Base-by-base conservation (phyloP, 164 flowering plant species). In the Chimonanthus praecox region DNA sequence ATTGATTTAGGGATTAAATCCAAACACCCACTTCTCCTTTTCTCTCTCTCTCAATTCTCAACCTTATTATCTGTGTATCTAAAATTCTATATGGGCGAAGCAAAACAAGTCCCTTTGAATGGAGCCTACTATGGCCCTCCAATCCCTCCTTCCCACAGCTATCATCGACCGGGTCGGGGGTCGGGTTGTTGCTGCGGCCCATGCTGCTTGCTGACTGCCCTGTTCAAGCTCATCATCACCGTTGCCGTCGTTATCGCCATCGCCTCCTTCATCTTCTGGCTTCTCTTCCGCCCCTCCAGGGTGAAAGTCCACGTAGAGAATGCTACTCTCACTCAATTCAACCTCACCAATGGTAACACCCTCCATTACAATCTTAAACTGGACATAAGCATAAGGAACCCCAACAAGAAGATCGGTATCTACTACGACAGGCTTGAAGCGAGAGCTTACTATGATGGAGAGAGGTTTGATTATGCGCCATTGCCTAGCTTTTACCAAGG, bases 391-490 rank as follows among this genome's bases (percentile, higher is more conserved):
- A 64, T 86, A 10, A 80, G 96, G 7, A 92, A 92, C 88, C 98
- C 95, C 3, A 93, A 93, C 88, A 80, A 68, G 64, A 84, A 71
- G 64, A 78, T 93, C 51, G 91, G 91, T 2, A 70, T 93, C n/a
- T 84, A 93, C 88, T 88, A 90, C 81, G 92, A 93, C 69, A 47
- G 54, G 10, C 76, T 93, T 69, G 87, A 90, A 21, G 95, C 88
- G 18, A 72, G 72, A 8, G 88, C 89, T 0, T 80, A n/a, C 51
- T 93, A 87, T 76, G 77, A 77, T 10, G 89, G 77, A 8, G 70
- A 84, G 76, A 73, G 88, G 58, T 84, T 93, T 49, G 78, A 49
- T 2, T 20, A 78, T 20, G 67, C 2, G 0, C 0, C 47, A 0
- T 21, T 83, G 69, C 62, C 77, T 6, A 74, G 77, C 3, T 91